Evolutionary conservation across 208 protist genomes (phyloP).

Genomic region (Wallacemonas sp.): DNA sequence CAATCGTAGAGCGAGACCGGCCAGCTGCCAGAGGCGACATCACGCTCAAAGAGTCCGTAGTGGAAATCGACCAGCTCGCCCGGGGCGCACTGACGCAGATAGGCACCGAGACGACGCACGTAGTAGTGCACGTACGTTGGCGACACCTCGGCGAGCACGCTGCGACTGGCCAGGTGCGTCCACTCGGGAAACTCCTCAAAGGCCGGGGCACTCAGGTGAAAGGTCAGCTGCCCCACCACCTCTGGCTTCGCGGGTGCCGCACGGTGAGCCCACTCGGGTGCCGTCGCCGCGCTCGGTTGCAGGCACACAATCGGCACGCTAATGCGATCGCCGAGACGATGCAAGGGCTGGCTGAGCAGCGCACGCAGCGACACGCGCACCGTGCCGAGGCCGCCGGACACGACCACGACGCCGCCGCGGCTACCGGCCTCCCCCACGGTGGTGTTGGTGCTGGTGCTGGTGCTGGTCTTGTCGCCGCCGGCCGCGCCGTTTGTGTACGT

Average conservation of each 20-base stretch:
- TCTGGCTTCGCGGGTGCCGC: constrained; percentile 22
- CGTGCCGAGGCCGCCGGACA: constrained; percentile 52
- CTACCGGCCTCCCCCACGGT: too few relatives aligned
- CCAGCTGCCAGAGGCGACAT: constrained; percentile 72
- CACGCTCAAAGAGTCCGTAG: constrained; percentile 77
- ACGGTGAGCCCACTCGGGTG: constrained; percentile 6
- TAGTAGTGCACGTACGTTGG: constrained; percentile 71
- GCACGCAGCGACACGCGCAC: constrained; percentile 71
- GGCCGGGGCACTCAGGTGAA: constrained; percentile 58
- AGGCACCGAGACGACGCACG: constrained; percentile 56
- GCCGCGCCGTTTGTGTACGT: background rate
- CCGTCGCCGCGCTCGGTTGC: background rate
- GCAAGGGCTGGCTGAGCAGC: constrained; percentile 54
- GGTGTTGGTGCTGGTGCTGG: too few relatives aligned
- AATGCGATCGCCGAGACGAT: constrained; percentile 58
- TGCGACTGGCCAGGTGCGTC: constrained; percentile 40
- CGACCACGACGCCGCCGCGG: constrained; percentile 14
- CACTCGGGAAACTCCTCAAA: constrained; percentile 69
- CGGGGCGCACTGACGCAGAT: constrained; percentile 49
- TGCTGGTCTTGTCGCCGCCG: background rate
- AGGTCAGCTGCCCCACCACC: constrained; percentile 58
- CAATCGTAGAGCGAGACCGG: constrained; percentile 59
- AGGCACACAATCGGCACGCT: constrained; percentile 58
- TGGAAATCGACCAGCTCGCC: constrained; percentile 56
- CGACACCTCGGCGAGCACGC: constrained; percentile 32